Percentiles rank a stretch among this genome's conserved stretches.
These are phyloP conservation scores for Cairneyella variabilis DNA, from an alignment of 495 filamentous ascomycete species.

Conservation along the genomic window DNA sequence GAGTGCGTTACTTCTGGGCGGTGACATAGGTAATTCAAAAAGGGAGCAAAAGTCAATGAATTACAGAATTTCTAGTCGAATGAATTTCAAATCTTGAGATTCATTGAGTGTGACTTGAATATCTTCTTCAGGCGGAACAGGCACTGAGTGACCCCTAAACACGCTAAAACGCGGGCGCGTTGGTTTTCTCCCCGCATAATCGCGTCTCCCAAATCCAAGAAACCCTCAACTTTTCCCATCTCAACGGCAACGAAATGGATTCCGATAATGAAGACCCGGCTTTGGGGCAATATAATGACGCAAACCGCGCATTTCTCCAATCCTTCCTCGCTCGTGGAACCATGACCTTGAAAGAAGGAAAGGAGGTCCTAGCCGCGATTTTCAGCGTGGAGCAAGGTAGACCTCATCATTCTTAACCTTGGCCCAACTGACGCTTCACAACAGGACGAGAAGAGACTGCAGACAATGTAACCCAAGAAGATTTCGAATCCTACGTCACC, in stretches of 20 bases:
- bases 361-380: constrained; percentile 73
- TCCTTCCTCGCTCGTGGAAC: constrained; percentile 75
- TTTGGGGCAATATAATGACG: constrained; percentile 38
- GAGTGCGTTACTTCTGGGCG: neutral
- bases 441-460: constrained; percentile 17
- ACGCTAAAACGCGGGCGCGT: constrained; percentile 20
- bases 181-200: constrained; percentile 2
- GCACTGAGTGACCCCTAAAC: no score
- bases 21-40: neutral
- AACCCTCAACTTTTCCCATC: neutral
- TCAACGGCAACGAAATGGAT: neutral
- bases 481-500: constrained; percentile 64
- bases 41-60: neutral
- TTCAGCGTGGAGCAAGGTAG: constrained; percentile 47
- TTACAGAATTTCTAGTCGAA: neutral
- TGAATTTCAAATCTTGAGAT: no score
- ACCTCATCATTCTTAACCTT: neutral
- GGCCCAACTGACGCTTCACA: constrained; percentile 1
- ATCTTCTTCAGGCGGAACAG: no score
- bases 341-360: constrained; percentile 69
- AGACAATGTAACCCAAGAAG: constrained; percentile 61
- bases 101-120: no score
- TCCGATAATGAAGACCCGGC: constrained; percentile 5
- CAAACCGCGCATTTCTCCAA: constrained; percentile 90
- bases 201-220: constrained; percentile 17